A percentile compares a stretch with the other conserved stretches of the same genome.
Evolutionary conservation across 192 early-diverging fungal genomes (phyloP).

Genomic region (Gaertneriomyces semiglobifer): DNA sequence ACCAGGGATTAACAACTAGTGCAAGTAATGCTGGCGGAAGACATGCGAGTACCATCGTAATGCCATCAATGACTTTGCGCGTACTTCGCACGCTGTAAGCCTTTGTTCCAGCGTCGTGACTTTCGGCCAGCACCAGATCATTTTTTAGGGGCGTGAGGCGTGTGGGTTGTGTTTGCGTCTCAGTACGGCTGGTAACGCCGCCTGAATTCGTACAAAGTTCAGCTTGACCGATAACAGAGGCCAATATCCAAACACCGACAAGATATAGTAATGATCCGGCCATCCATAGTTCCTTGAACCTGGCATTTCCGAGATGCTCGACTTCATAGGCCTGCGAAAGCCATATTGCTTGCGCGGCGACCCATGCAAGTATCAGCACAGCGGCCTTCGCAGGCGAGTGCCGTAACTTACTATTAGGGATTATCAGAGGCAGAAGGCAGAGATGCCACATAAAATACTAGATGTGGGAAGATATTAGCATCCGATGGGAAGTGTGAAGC

Average conservation of each 20-base stretch:
- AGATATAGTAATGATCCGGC: slow-evolving; percentile 70
- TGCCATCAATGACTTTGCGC: not conserved
- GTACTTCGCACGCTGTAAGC: not conserved
- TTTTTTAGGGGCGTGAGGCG: not conserved
- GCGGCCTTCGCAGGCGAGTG: no score
- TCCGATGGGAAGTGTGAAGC: not conserved
- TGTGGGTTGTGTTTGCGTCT: not conserved
- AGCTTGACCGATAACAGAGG: slow-evolving; percentile 11
- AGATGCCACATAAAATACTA: slow-evolving; percentile 99
- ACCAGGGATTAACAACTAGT: not conserved
- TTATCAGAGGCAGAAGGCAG: slow-evolving; percentile 80
- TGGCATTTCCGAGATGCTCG: slow-evolving; percentile 84
- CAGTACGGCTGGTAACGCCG: not conserved
- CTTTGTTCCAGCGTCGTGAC: not conserved
- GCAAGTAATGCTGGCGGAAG: not conserved
- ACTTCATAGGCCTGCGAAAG: slow-evolving; percentile 80
- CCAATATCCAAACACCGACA: slow-evolving; percentile 70
- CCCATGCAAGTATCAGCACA: no score
- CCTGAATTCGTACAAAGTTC: slow-evolving; percentile 1
- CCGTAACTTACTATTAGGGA: slow-evolving; percentile 53
- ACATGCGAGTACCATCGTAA: not conserved
- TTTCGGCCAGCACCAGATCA: not conserved
- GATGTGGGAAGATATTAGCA: not conserved
- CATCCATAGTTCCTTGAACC: slow-evolving; percentile 71
- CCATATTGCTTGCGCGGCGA: slow-evolving; percentile 67